A percentile compares a stretch with the other conserved stretches of the same genome.
Conservation (phyloP, 371 early-diverging fungal species). For the Syncephalastrum monosporum region DNA sequence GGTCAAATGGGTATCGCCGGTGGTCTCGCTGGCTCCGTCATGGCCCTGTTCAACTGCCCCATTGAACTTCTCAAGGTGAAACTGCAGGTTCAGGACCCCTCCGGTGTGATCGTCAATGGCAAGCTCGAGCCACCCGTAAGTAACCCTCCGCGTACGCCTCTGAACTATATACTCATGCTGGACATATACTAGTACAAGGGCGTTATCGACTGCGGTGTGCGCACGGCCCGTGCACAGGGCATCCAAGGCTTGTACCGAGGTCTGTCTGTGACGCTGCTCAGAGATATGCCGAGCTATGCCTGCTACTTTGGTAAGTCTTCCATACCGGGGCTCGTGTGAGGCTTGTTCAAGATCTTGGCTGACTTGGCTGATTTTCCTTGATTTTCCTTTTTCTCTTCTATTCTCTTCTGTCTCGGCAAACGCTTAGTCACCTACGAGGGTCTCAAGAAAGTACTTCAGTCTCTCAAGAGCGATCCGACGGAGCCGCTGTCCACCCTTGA, state of each 20-base stretch:
- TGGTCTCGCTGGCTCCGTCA: constrained; percentile 80
- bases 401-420: too few relatives aligned
- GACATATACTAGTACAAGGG: constrained; percentile 59
- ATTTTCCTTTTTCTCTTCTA: neutral
- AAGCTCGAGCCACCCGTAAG: constrained; percentile 50
- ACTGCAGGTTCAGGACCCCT: constrained; percentile 74
- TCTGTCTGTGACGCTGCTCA: constrained; percentile 72
- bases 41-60: constrained; percentile 84
- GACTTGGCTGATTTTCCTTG: neutral
- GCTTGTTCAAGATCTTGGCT: neutral
- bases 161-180: neutral
- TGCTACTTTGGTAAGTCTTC: constrained; percentile 70
- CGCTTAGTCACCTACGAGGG: constrained; percentile 65
- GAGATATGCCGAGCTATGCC: constrained; percentile 85
- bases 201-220: constrained; percentile 73
- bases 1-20: constrained; percentile 74
- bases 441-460: constrained; percentile 55
- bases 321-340: neutral
- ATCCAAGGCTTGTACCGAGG: constrained; percentile 79
- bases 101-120: constrained; percentile 35
- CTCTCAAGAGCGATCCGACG: constrained; percentile 46
- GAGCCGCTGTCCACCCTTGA: constrained; percentile 54
- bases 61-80: constrained; percentile 86
- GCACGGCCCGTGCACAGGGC: constrained; percentile 69
- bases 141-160: neutral